Evolutionary conservation across 768 basidiomycete species (phyloP), one percentile per base, ranked within the genome.

Genomic region (Royoungia palumana): DNA sequence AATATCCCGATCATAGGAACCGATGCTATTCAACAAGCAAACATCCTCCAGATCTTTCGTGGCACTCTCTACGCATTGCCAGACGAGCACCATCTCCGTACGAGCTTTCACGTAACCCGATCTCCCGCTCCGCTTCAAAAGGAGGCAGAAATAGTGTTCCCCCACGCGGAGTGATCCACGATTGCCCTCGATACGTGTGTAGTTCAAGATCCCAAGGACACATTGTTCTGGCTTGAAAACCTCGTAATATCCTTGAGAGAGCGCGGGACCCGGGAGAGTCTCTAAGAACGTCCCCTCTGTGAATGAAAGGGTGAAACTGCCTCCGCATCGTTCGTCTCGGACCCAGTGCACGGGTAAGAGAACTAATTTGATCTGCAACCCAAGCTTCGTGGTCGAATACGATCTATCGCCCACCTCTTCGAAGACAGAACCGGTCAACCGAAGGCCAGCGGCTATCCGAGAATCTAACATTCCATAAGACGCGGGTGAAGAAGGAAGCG

Each of bases 331-430:
- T 14, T 40, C 25, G 14, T 45, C 13, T 8, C 3, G 46, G 30
- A 50, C 27, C 55, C 55, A 56, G 7, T 20, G 37, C 8, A 44
- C 48, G 11, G 55, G 55, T 3, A 56, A 32, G 13, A 56, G 44
- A 19, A 57, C 44, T 2, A 57, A 13, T 39, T 41, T 55, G 24
- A 49, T 27, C 35, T 40, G 54, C 4, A 55, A 20, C n/a, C 54
- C 54, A 20, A 49, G 54, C 17, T 55, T 55, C 21, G 46, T 55
- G 39, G 49, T 49, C 14, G 54, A 55, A 34, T 55, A 55, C 13
- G 54, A 55, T 55, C 28, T 28, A 14, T 55, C 54, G n/a, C 54
- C 54, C 3, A 55, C 46, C 1, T 55, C 54, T 35, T 55, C 54
- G 24, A 55, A 55, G 16, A 55, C 30, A 4, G 53, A 55, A 2